phyloP scores from a whole-genome alignment of 1,284 basidiomycete genomes.

The Trametes hirsuta region DNA sequence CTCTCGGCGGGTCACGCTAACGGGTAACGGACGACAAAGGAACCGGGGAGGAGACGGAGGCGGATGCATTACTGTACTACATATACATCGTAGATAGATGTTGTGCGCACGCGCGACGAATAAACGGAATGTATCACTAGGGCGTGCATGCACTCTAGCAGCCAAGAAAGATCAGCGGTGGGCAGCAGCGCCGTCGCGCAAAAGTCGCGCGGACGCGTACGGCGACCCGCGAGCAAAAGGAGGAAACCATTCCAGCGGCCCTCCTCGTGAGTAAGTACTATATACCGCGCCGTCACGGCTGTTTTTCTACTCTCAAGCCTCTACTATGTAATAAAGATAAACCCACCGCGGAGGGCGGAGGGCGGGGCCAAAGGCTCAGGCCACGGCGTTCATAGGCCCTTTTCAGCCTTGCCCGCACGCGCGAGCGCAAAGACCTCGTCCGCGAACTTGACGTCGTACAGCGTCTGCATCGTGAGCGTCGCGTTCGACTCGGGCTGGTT shows the following conservation, averaged over 20 bases:
- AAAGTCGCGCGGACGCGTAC: too few relatives aligned
- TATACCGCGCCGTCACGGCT: neutral
- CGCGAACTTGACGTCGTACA: conserved; percentile 34
- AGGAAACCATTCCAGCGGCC: conserved; percentile 1
- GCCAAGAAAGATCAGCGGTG: neutral
- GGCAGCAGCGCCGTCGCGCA: neutral
- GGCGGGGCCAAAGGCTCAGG: too few relatives aligned
- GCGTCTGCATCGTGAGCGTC: conserved; percentile 31
- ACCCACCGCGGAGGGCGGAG: neutral
- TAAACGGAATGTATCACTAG: conserved; percentile 18
- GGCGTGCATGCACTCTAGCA: conserved; percentile 3
- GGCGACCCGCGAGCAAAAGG: neutral
- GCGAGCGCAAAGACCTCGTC: conserved; percentile 32
- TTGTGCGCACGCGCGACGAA: conserved; percentile 2
- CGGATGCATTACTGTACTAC: conserved; percentile 10
- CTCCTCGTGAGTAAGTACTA: neutral
- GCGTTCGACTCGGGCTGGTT: conserved; percentile 35
- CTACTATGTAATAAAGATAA: neutral
- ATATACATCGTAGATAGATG: conserved; percentile 10
- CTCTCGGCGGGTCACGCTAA: too few relatives aligned
- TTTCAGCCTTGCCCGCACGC: neutral
- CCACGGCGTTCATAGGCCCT: too few relatives aligned
- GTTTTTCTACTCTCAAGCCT: neutral
- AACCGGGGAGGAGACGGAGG: neutral
- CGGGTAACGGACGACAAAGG: neutral